Conservation (phyloP, 768 basidiomycete species). For the Agrocybe praecox region DNA sequence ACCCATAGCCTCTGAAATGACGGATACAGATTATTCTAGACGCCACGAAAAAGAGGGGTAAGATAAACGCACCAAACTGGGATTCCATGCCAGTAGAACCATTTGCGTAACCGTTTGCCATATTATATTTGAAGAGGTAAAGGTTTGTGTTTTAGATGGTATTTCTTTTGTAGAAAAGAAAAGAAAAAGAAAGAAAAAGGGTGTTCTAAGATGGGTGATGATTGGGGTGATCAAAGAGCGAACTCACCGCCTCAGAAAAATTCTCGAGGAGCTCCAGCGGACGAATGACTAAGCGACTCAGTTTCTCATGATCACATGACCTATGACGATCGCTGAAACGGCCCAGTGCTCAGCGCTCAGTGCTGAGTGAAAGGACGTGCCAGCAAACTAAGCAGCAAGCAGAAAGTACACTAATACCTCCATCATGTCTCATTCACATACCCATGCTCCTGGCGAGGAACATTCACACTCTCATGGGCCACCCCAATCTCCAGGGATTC, state of each 20-base stretch:
- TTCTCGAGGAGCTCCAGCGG: conserved; percentile 12
- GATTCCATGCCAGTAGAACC: conserved; percentile 70
- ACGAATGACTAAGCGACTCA: conserved; percentile 11
- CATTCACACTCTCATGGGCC: conserved; percentile 52
- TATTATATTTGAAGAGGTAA: conserved; percentile 53
- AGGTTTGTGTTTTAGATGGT: conserved; percentile 17
- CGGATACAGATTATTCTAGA: conserved; percentile 6
- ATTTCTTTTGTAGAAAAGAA: conserved; percentile 30
- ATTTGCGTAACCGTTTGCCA: conserved; percentile 93
- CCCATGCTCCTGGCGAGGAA: conserved; percentile 59
- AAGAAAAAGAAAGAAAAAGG: conserved; percentile 22
- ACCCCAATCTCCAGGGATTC: conserved; percentile 45
- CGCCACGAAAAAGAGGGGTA: conserved; percentile 1
- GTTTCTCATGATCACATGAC: conserved; percentile 22
- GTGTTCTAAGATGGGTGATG: conserved; percentile 27
- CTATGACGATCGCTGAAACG: conserved; percentile 15
- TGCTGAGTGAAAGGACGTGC: conserved; percentile 24
- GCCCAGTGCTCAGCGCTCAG: too few relatives aligned
- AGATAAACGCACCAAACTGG: conserved; percentile 61
- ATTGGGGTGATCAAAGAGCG: conserved; percentile 35
- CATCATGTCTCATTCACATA: conserved; percentile 67
- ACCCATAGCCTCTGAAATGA: conserved; percentile 66
- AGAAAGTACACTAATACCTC: not conserved
- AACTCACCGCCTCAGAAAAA: conserved; percentile 23
- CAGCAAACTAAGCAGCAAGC: conserved; percentile 11